Percentiles rank a stretch among this genome's conserved stretches.
Conservation (phyloP, 2,329 filamentous ascomycete species). For the Fulvia fulva region DNA sequence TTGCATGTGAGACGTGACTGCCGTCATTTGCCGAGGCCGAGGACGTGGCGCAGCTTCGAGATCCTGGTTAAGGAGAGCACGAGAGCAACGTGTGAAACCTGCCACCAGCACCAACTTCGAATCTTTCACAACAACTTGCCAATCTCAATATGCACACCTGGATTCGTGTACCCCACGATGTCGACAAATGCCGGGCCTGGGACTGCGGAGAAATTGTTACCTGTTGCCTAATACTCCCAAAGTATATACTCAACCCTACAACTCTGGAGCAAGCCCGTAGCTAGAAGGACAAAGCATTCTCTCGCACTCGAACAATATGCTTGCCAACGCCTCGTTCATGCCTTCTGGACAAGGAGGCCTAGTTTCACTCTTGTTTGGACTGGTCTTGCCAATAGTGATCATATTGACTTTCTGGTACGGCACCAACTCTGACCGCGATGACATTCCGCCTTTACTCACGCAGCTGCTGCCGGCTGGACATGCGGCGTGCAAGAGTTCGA, state of each 20-base stretch:
- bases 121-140: too few relatives aligned
- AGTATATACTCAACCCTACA: background rate
- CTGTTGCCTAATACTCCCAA: background rate
- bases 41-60: background rate
- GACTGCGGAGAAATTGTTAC: background rate
- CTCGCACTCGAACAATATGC: too few relatives aligned
- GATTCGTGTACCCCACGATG: too few relatives aligned
- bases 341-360: constrained; percentile 6
- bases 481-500: constrained; percentile 18
- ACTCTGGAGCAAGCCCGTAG: too few relatives aligned
- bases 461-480: constrained; percentile 24
- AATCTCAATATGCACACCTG: too few relatives aligned
- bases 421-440: constrained; percentile 20
- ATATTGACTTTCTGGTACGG: constrained; percentile 21
- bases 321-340: background rate
- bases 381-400: constrained; percentile 6
- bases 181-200: too few relatives aligned
- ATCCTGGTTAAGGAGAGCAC: background rate
- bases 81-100: background rate
- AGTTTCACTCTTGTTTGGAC: too few relatives aligned
- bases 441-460: constrained; percentile 18
- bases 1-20: too few relatives aligned
- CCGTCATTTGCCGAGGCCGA: too few relatives aligned
- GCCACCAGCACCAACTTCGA: too few relatives aligned
- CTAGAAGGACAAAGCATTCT: too few relatives aligned